These are phyloP conservation scores for Lunularia cruciata DNA, from an alignment of 225 moss, liverwort and hornwort species.

Conservation along the genomic window DNA sequence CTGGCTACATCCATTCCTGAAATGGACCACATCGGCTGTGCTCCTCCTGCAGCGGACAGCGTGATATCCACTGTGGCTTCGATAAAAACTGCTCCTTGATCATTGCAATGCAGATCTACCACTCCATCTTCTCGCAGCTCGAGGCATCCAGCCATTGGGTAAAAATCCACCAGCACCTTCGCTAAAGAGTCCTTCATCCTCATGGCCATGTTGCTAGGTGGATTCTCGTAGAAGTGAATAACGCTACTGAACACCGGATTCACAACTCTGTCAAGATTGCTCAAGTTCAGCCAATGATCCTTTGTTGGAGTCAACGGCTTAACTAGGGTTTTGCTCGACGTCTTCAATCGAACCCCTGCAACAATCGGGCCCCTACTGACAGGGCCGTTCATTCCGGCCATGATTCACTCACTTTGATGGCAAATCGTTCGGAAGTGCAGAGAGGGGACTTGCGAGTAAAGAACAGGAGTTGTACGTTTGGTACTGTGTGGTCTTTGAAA, in stretches of 20 bases:
- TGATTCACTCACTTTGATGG: not conserved
- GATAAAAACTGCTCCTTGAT: slow-evolving; percentile 15
- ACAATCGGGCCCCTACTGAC: not conserved
- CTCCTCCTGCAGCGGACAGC: slow-evolving; percentile 15
- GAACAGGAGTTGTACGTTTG: no score
- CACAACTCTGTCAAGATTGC: slow-evolving; percentile 27
- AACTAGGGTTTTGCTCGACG: not conserved
- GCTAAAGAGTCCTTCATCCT: not conserved
- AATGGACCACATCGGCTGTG: slow-evolving; percentile 22
- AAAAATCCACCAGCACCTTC: slow-evolving; percentile 25
- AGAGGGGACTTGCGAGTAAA: no score
- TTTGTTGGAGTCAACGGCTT: slow-evolving; percentile 7
- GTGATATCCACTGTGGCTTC: slow-evolving; percentile 16
- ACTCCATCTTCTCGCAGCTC: slow-evolving; percentile 17
- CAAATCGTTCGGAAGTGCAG: no score
- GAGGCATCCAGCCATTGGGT: slow-evolving; percentile 15
- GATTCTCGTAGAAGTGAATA: slow-evolving; percentile 16
- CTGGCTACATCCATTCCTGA: slow-evolving; percentile 27
- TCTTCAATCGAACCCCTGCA: slow-evolving; percentile 6
- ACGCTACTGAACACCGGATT: slow-evolving; percentile 28
- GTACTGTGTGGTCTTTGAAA: no score
- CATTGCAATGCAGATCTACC: slow-evolving; percentile 31
- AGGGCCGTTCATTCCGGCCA: slow-evolving; percentile 2
- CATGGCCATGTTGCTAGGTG: not conserved
- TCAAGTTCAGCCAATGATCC: slow-evolving; percentile 25